These are phyloP conservation scores for Stylonectria norvegica DNA, from an alignment of 2,329 filamentous ascomycete species.

Conservation along the genomic window DNA sequence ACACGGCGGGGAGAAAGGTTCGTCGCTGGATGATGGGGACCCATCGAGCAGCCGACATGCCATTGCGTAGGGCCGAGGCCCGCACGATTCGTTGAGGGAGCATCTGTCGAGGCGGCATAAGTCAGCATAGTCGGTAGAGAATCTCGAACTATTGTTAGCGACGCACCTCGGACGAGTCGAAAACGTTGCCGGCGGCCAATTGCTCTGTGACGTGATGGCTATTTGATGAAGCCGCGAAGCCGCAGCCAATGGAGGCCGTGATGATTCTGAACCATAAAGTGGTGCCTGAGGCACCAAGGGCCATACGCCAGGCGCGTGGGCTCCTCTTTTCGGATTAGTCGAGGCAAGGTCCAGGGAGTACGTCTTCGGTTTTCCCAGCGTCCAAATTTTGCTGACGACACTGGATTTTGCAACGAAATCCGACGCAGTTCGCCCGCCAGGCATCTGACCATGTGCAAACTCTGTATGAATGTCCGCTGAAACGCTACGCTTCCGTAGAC, in stretches of 20 bases:
- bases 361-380: conserved; percentile 30
- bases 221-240: conserved; percentile 22
- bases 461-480: conserved; percentile 44
- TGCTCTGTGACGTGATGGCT: conserved; percentile 33
- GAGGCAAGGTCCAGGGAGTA: conserved; percentile 20
- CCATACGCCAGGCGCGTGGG: conserved; percentile 21
- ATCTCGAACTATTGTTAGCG: neutral
- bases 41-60: conserved; percentile 45
- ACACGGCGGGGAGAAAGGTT: conserved; percentile 51
- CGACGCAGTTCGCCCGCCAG: conserved; percentile 45
- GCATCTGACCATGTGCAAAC: conserved; percentile 55
- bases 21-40: conserved; percentile 55
- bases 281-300: conserved; percentile 34
- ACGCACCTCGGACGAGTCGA: conserved; percentile 34
- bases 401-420: conserved; percentile 41
- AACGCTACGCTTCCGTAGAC: conserved; percentile 50
- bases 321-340: conserved; percentile 27
- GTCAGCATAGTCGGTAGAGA: conserved; percentile 17
- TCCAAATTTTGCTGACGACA: conserved; percentile 52
- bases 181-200: conserved; percentile 34
- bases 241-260: conserved; percentile 32
- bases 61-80: conserved; percentile 43
- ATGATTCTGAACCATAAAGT: conserved; percentile 25
- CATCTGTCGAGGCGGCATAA: conserved; percentile 46
- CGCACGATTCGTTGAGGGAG: conserved; percentile 57